Evolutionary conservation across 1,139 yeast genomes (phyloP), one percentile per base, ranked within the genome.

Genomic region (Candida mesenterica): DNA sequence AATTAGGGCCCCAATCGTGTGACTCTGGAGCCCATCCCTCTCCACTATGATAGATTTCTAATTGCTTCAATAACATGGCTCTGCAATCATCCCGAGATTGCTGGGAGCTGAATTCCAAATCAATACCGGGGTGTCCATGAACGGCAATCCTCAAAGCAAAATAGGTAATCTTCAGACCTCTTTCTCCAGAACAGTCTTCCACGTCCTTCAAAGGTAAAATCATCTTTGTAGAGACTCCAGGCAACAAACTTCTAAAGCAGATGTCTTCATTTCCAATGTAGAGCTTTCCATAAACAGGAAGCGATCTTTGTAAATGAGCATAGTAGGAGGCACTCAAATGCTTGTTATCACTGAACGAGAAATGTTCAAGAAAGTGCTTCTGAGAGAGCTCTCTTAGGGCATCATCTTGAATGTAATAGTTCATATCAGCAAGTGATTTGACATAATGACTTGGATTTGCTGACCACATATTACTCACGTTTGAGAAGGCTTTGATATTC

Each of bases 211-310:
- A 61, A 0, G 97, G 97, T 12, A 90, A 57, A n/a, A 88, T 77
- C 96, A 90, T 87, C 42, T 76, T 76, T 2, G 95, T 83, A 27
- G 77, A 73, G 0, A 84, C 74, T 0, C 96, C 95, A 0, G 95
- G 95, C 4, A 88, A 54, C 31, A 87, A 65, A 35, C 95, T 82
- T 41, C 95, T 68, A 58, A 85, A 90, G 45, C 96, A 89, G 13
- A 90, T 54, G 42, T 72, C 77, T 24, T 68, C 69, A 17, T 72
- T 67, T 1, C 95, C 86, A 14, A 90, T 53, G 50, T 88, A 88
- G 3, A 90, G 53, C 52, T 86, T 86, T 3, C 97, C 97, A 59
- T 85, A 86, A 4, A 82, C 66, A 0, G 96, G 96, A 13, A 86
- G 60, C 2, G 84, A 75, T 44, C 84, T 75, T 42, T 76, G 80